A percentile compares a stretch with the other conserved stretches of the same genome.
phyloP scores from a whole-genome alignment of 2,329 filamentous ascomycete species.

The Ophiocordyceps sinensis region DNA sequence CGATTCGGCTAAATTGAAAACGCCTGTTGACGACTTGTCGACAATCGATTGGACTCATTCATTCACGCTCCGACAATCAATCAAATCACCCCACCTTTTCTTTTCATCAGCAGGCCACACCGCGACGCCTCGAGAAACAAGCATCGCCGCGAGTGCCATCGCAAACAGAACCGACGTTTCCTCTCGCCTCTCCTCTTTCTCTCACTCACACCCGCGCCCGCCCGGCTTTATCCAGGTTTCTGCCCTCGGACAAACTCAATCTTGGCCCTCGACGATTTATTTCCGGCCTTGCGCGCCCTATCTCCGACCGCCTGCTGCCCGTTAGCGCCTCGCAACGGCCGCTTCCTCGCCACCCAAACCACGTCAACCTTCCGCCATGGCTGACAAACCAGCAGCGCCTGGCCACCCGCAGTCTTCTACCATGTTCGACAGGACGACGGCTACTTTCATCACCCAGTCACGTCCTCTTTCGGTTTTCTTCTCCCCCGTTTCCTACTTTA shows the following conservation, averaged over 20 bases:
- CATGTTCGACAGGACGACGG: constrained; percentile 10
- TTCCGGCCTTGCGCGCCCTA: neutral
- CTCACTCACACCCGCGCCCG: too few relatives aligned
- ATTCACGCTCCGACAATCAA: too few relatives aligned
- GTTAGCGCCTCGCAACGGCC: neutral
- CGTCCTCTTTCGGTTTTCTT: constrained; percentile 4
- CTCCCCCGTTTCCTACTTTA: constrained; percentile 4
- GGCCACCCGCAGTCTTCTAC: constrained; percentile 14
- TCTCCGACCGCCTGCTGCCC: neutral
- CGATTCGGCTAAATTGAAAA: too few relatives aligned
- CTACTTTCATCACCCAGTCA: constrained; percentile 3
- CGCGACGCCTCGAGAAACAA: too few relatives aligned
- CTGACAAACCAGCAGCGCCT: constrained; percentile 21
- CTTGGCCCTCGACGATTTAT: neutral
- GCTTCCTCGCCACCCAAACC: constrained; percentile 1
- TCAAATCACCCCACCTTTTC: too few relatives aligned
- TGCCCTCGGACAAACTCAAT: neutral
- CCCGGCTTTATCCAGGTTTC: too few relatives aligned
- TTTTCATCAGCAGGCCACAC: too few relatives aligned
- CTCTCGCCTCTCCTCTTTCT: too few relatives aligned
- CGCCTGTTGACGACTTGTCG: too few relatives aligned
- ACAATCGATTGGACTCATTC: too few relatives aligned
- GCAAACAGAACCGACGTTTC: too few relatives aligned
- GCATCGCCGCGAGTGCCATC: too few relatives aligned
- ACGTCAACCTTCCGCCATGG: constrained; percentile 7